Conservation (phyloP, 495 filamentous ascomycete species). For the Pyronema domesticum region DNA sequence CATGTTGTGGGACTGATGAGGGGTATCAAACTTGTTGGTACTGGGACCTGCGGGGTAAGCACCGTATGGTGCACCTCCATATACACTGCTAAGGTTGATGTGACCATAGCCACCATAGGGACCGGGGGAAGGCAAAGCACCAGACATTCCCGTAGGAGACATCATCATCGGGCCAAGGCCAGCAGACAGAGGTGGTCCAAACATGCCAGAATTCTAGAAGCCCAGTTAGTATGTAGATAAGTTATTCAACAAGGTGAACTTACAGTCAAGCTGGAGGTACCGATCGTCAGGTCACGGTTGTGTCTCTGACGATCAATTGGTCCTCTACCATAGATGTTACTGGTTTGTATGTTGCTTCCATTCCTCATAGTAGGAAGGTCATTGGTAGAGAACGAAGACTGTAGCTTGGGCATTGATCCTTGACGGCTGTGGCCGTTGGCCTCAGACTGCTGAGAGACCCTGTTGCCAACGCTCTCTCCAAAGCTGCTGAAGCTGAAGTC, state of each 20-base stretch:
- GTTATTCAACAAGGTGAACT: neutral
- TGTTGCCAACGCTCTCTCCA: slow-evolving; percentile 17
- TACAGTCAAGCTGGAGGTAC: slow-evolving; percentile 2
- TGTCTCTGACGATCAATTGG: slow-evolving; percentile 20
- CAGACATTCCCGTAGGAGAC: slow-evolving; percentile 16
- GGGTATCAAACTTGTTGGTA: slow-evolving; percentile 2
- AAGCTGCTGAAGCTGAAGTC: slow-evolving; percentile 22
- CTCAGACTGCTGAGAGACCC: slow-evolving; percentile 13
- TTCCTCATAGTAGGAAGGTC: slow-evolving; percentile 77
- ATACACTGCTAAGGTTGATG: slow-evolving; percentile 21
- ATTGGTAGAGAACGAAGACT: slow-evolving; percentile 76
- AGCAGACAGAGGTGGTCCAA: slow-evolving; percentile 21
- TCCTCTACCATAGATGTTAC: slow-evolving; percentile 12
- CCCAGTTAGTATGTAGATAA: neutral
- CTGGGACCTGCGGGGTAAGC: slow-evolving; percentile 16
- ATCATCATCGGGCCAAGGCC: slow-evolving; percentile 14
- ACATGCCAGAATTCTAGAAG: neutral
- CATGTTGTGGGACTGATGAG: slow-evolving; percentile 36
- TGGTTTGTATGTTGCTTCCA: slow-evolving; percentile 7
- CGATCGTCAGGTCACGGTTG: slow-evolving; percentile 19
- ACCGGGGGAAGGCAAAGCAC: slow-evolving; percentile 22
- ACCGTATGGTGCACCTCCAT: slow-evolving; percentile 18
- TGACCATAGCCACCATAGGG: slow-evolving; percentile 23
- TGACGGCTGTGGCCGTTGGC: slow-evolving; percentile 12
- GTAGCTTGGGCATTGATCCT: slow-evolving; percentile 39